Base-by-base conservation (phyloP, 2,329 filamentous ascomycete genomes). In the Fusarium concolor region DNA sequence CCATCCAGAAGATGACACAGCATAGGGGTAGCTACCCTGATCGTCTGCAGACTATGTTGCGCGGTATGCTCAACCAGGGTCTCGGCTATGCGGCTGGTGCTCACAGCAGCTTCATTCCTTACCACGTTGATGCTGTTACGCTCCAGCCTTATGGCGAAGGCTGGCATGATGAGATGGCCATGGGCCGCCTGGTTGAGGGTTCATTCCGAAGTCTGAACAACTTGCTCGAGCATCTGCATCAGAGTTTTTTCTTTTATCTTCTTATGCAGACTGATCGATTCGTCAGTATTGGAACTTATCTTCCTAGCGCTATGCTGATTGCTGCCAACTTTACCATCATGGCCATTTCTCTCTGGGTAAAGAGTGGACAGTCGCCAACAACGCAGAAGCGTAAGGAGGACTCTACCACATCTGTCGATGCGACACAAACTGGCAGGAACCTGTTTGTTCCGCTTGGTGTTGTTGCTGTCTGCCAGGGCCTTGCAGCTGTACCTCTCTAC, bases 241-340 rank as follows among this genome's bases (percentile, higher is more conserved):
- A 99, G 81, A 97, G 94, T 78, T 99, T 99, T 84, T 99, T 99
- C 86, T 98, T 99, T 81, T 99, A 99, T 78, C 84, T 99, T 51
- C 85, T 99, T 43, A 94, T 98, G 88, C 91, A 96, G 71, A 88
- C 90, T 29, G 92, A 96, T 74, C 90, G 94, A 12, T 99, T 99
- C 76, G 96, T 98, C 71, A 98, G 94, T 79, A 99, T 99, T 67
- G 96, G 96, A 17, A 99, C 95, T 2, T 99, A 99, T 76, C 85
- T 99, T 5, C 96, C 96, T 0, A 96, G 93, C 72, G 96, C 96
- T n/a, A 99, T 99, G 96, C 81, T 98, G 50, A 86, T 99, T 58
- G 96, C 96, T 3, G 92, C 90, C 42, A 97, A 94, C 78, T 98
- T 98, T 76, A 97, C 92, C 29, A 95, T 99, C 76, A 97, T 95